Percentiles rank a stretch among this genome's conserved stretches.
phyloP scores from a whole-genome alignment of 1,284 basidiomycete genomes.

The Wolfiporia cocos region DNA sequence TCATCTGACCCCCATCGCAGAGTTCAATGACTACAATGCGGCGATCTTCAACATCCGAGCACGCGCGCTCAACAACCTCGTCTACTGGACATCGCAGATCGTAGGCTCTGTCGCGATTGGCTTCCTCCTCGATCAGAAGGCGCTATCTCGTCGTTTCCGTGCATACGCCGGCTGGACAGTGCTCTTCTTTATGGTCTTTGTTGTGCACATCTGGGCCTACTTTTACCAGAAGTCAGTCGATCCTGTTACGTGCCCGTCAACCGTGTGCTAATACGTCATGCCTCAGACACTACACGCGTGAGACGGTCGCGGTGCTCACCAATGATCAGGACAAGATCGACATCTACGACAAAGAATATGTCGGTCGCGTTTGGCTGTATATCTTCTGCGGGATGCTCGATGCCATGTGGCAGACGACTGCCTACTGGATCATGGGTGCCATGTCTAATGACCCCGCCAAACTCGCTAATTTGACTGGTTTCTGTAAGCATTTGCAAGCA shows the following conservation, averaged over 20 bases:
- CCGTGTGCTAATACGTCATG: not conserved
- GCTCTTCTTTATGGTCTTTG: slow-evolving; percentile 54
- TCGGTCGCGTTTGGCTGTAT: slow-evolving; percentile 50
- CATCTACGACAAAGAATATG: slow-evolving; percentile 46
- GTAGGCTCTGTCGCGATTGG: slow-evolving; percentile 60
- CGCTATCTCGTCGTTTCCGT: slow-evolving; percentile 48
- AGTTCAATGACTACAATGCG: slow-evolving; percentile 64
- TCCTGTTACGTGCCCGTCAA: not conserved
- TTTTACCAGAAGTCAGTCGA: slow-evolving; percentile 57
- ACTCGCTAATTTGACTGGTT: slow-evolving; percentile 41
- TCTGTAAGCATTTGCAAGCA: slow-evolving; percentile 29
- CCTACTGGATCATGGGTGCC: slow-evolving; percentile 50
- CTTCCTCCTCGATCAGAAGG: slow-evolving; percentile 50
- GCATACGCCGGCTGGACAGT: slow-evolving; percentile 60
- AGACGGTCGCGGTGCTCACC: slow-evolving; percentile 28
- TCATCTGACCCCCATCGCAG: slow-evolving; percentile 23
- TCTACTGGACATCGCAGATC: slow-evolving; percentile 67
- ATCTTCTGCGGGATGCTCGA: slow-evolving; percentile 49
- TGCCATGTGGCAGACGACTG: slow-evolving; percentile 55
- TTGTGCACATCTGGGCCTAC: slow-evolving; percentile 63
- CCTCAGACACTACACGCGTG: slow-evolving; percentile 54
- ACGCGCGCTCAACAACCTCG: slow-evolving; percentile 58
- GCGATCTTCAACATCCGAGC: slow-evolving; percentile 64
- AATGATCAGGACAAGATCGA: slow-evolving; percentile 38
- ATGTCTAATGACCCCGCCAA: slow-evolving; percentile 41